phyloP scores from a whole-genome alignment of 495 filamentous ascomycete genomes.

The Daldinia vernicosa region DNA sequence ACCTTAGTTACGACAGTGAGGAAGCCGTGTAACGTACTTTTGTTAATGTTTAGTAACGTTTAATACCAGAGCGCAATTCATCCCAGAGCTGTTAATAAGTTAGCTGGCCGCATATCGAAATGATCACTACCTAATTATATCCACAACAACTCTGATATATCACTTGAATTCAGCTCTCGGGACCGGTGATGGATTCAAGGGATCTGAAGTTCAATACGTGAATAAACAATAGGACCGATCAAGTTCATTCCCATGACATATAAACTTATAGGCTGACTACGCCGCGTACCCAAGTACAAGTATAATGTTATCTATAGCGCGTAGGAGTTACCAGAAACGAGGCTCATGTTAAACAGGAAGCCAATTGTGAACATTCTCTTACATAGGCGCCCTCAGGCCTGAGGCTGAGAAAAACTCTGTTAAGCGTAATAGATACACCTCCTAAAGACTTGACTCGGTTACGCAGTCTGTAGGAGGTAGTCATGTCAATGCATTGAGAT shows the following conservation, averaged over 20 bases:
- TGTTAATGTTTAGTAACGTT: slow-evolving; percentile 16
- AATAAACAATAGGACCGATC: slow-evolving; percentile 27
- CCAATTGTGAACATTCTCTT: not conserved
- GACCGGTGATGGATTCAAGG: slow-evolving; percentile 35
- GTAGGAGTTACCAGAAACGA: slow-evolving; percentile 18
- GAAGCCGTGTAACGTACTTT: slow-evolving; percentile 16
- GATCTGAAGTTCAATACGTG: slow-evolving; percentile 13
- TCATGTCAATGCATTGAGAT: slow-evolving; percentile 23
- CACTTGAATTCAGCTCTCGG: slow-evolving; percentile 21
- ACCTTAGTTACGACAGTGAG: slow-evolving; percentile 8
- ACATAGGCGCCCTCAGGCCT: not conserved
- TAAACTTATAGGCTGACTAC: slow-evolving; percentile 12
- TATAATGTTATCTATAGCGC: slow-evolving; percentile 30
- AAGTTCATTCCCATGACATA: not conserved
- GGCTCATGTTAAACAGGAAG: slow-evolving; percentile 12
- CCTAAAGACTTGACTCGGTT: not conserved
- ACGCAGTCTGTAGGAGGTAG: not conserved
- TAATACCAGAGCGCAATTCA: not conserved
- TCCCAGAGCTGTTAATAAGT: slow-evolving; percentile 10
- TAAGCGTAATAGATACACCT: slow-evolving; percentile 13
- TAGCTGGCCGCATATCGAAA: slow-evolving; percentile 7
- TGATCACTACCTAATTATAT: slow-evolving; percentile 25
- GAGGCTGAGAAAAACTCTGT: not conserved
- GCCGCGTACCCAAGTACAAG: slow-evolving; percentile 25
- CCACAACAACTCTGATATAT: slow-evolving; percentile 8